Evolutionary conservation across 345 rosid genomes (phyloP), one percentile per base, ranked within the genome.

Genomic region (Passiflora organensis): DNA sequence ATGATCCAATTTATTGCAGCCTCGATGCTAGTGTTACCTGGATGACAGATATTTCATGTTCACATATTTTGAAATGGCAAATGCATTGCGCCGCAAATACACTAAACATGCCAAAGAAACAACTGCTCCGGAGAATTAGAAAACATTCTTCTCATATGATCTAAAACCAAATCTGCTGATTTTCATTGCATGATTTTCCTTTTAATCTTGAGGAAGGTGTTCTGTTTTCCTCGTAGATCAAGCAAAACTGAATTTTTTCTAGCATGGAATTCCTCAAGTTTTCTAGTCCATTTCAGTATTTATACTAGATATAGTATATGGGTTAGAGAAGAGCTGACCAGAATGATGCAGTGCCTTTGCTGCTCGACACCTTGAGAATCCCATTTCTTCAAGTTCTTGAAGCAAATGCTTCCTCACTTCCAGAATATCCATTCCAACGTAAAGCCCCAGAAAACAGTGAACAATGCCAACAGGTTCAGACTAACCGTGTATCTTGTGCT

Each of bases 321-420:
- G 34, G 3, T 3, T 8, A 28, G 3, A 28, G 34, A 28, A 28
- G 13, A 13, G 64, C 66, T 38, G 53, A 89, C 97, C 87, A 62
- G 89, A 83, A 59, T 56, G 65, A 71, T 82, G 86, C 59, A 87
- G 89, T 42, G 89, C 86, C 51, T 76, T 53, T 0, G 80, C 81
- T 24, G 97, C 86, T 59, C 63, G 67, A 28, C 72, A 76, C 63
- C 41, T 51, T 0, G 89, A 57, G 73, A 87, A 91, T 15, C 95
- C 96, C 71, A 91, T 53, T 10, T 63, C 80, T 75, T 91, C 86
- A 63, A 87, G 82, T 53, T 85, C 79, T 61, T 53, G 54, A 13
- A 91, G 82, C 70, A 80, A 51, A 28, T 75, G 74, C 69, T 53
- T 70, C 55, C 75, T 68, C 16, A 80, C 94, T 70, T 76, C 87